Evolutionary conservation across 2,329 filamentous ascomycete genomes (phyloP), one percentile per base, ranked within the genome.

Genomic region (Metarhizium brunneum): DNA sequence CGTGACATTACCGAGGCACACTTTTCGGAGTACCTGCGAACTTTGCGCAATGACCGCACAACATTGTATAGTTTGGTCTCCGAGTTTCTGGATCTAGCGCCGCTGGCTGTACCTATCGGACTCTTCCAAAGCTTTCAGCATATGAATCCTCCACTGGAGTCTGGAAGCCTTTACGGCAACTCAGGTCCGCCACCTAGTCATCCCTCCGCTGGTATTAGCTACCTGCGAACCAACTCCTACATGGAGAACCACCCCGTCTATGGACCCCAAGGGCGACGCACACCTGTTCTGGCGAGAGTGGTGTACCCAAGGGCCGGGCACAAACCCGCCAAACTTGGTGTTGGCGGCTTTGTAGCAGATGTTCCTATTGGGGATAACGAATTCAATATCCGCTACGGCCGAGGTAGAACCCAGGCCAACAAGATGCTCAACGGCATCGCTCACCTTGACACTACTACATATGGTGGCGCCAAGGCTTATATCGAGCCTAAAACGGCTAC

Each of bases 141-240:
- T 5, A 57, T 60, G 13, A 58, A 60, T 16, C 63, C 62, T n/a
- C 60, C 59, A 57, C 63, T 59, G 42, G 63, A 64, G 43, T 58
- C 63, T 8, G 63, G 69, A 8, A 71, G 65, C 54, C 78, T 78
- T 1, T 84, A 82, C 59, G 74, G 76, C 11, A 71, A 72, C 50
- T 66, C 71, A 14, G 82, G 82, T 1, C 82, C 82, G n/a, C 83
- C 82, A 0, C 71, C 74, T 7, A 82, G 79, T 20, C 82, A 85
- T 60, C 83, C 83, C 4, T 85, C 82, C 14, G 83, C 79, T 36
- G 82, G 82, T 57, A 72, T 85, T 53, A 83, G 81, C 54, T 85
- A 85, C 67, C 70, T 85, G 56, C 78, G 82, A 53, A 82, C 81
- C 1, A 68, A 68, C 42, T 73, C 76, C 43, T 81, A 73, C 66